Evolutionary conservation across 2,329 filamentous ascomycete species (phyloP), one percentile per base, ranked within the genome.

Genomic region (Orbilia ellipsospora): DNA sequence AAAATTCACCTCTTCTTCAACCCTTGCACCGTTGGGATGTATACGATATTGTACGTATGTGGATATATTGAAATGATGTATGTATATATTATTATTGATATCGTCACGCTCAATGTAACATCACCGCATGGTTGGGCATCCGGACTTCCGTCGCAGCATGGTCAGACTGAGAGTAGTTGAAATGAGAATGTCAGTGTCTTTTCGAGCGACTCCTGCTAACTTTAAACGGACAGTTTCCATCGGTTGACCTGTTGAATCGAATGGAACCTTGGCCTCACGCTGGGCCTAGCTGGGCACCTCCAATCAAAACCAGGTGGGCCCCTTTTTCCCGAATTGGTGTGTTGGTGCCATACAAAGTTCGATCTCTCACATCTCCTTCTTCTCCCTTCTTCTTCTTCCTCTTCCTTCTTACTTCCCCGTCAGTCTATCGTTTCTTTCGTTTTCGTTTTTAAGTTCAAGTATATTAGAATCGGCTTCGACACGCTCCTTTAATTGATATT

Each of bases 401-500:
- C 51, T 23, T 16, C 31, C 31, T 31, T 52, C n/a, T 54, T 59
- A 59, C 60, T 60, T 40, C 55, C 55, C 44, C 45, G 23, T 62
- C 62, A 36, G 44, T 60, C 64, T 45, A 75, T 64, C 50, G n/a
- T 56, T 72, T 66, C 42, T 31, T 55, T 65, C 55, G 8, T 70
- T 66, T 44, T 57, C 44, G 50, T 6, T 50, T 62, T 50, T 65
- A 65, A 48, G 13, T 48, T 18, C 13, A 48, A n/a, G 2, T 48
- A n/a, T 48, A n/a, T 48, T 15, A n/a, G 16, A 48, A 61, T 70
- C 61, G 60, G 66, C 65, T 70, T 72, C 73, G 54, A 66, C 55
- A 77, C 73, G 56, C 66, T 72, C 73, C 62, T 70, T 77, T 77
- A 40, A 18, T n/a, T 48, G n/a, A 18, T 13, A 31, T 36, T 36